Conservation (phyloP, 2,329 filamentous ascomycete species). For the Knufia petricola region DNA sequence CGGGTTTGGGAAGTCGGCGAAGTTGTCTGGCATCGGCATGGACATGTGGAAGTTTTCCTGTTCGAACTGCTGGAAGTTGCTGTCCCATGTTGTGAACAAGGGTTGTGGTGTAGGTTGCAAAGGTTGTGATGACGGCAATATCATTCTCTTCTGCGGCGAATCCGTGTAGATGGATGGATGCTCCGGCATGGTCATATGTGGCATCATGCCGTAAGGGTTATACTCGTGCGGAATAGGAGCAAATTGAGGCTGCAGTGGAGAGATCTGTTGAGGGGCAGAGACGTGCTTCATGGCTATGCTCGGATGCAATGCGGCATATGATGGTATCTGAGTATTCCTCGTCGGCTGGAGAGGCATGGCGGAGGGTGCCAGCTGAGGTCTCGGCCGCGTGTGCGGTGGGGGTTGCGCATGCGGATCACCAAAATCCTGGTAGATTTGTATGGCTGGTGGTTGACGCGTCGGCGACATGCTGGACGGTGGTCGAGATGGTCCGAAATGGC, state of each 20-base stretch:
- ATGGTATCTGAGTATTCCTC: constrained; percentile 19
- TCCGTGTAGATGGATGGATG: constrained; percentile 36
- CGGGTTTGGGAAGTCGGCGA: constrained; percentile 39
- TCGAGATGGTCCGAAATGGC: constrained; percentile 11
- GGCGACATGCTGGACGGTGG: constrained; percentile 20
- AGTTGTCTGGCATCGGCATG: constrained; percentile 34
- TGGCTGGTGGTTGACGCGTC: constrained; percentile 33
- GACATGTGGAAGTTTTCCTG: constrained; percentile 41
- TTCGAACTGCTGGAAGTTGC: constrained; percentile 31
- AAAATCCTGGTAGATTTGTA: constrained; percentile 53
- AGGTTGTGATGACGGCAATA: constrained; percentile 23
- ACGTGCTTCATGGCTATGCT: constrained; percentile 27
- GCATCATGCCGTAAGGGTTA: constrained; percentile 54
- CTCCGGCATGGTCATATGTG: constrained; percentile 42
- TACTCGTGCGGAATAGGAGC: constrained; percentile 44
- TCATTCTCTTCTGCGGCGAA: constrained; percentile 38
- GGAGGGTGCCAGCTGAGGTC: constrained; percentile 42
- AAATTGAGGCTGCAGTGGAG: constrained; percentile 62
- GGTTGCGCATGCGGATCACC: constrained; percentile 31
- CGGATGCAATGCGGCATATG: constrained; percentile 51
- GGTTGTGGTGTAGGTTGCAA: constrained; percentile 30
- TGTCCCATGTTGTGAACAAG: constrained; percentile 42
- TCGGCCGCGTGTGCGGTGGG: constrained; percentile 21
- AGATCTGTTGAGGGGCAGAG: constrained; percentile 29
- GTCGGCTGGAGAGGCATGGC: constrained; percentile 38